Percentiles rank a stretch among this genome's conserved stretches.
phyloP scores from a whole-genome alignment of 441 rosid genomes.

The Populus trichocarpa region DNA sequence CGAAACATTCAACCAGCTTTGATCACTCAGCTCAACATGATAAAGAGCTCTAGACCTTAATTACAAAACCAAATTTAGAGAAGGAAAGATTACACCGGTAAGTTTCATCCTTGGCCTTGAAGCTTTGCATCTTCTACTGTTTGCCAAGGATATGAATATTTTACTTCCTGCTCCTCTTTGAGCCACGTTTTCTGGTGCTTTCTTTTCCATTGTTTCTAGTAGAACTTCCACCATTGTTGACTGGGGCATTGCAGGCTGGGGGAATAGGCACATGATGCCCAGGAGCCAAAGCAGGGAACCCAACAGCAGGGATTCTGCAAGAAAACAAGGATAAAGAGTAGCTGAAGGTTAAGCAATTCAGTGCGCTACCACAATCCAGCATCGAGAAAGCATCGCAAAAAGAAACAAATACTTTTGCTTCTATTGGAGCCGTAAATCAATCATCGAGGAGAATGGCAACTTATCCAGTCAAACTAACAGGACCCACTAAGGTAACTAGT shows the following conservation, averaged over 20 bases:
- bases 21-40: too few species aligned
- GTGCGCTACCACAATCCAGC: background rate
- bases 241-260: constrained; percentile 30
- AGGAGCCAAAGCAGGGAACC: constrained; percentile 93
- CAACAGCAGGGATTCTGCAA: constrained; percentile 87
- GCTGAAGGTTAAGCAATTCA: background rate
- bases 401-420: background rate
- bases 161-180: constrained; percentile 50
- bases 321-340: background rate
- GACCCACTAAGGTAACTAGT: background rate
- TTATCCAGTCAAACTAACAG: background rate
- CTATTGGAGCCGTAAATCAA: background rate
- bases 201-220: constrained; percentile 35
- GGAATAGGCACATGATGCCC: constrained; percentile 61
- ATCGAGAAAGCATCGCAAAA: background rate
- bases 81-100: background rate
- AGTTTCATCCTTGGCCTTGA: constrained; percentile 50
- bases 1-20: background rate
- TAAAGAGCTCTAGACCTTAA: background rate
- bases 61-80: background rate
- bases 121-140: constrained; percentile 52
- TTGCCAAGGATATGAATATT: constrained; percentile 2
- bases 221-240: constrained; percentile 31
- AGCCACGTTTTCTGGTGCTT: constrained; percentile 27
- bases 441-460: background rate